phyloP scores from a whole-genome alignment of 257 asterid genomes.

The Salvia hispanica region DNA sequence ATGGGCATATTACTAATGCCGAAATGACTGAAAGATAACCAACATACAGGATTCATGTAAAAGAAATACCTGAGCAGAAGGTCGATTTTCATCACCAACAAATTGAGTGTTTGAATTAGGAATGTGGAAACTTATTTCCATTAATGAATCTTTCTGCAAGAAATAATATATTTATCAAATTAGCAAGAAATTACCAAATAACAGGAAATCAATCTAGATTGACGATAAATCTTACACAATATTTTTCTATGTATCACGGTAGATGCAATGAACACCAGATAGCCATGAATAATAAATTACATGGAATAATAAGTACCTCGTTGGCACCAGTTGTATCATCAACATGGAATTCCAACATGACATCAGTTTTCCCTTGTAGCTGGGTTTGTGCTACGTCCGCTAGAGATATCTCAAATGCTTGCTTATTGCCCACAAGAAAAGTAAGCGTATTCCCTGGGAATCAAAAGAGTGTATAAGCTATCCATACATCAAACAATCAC shows the following conservation, averaged over 20 bases:
- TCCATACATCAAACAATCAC: too few relatives aligned
- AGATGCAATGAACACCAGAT: neutral
- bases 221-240: too few relatives aligned
- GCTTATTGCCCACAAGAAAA: slow-evolving; percentile 79
- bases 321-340: slow-evolving; percentile 96
- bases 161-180: neutral
- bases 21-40: neutral
- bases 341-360: slow-evolving; percentile 88
- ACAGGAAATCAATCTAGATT: too few relatives aligned
- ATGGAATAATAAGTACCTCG: slow-evolving; percentile 52
- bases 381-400: slow-evolving; percentile 98
- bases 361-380: slow-evolving; percentile 97
- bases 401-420: slow-evolving; percentile 90
- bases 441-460: slow-evolving; percentile 74
- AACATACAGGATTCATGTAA: slow-evolving; percentile 1
- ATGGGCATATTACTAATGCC: neutral
- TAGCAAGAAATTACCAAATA: neutral
- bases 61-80: slow-evolving; percentile 74
- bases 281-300: neutral
- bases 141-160: slow-evolving; percentile 87
- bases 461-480: too few relatives aligned
- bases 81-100: slow-evolving; percentile 78
- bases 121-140: slow-evolving; percentile 94
- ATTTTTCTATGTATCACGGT: too few relatives aligned
- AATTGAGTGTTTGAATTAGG: slow-evolving; percentile 84